Base-by-base conservation (phyloP, 2,329 filamentous ascomycete genomes). In the Scytalidium sp. region DNA sequence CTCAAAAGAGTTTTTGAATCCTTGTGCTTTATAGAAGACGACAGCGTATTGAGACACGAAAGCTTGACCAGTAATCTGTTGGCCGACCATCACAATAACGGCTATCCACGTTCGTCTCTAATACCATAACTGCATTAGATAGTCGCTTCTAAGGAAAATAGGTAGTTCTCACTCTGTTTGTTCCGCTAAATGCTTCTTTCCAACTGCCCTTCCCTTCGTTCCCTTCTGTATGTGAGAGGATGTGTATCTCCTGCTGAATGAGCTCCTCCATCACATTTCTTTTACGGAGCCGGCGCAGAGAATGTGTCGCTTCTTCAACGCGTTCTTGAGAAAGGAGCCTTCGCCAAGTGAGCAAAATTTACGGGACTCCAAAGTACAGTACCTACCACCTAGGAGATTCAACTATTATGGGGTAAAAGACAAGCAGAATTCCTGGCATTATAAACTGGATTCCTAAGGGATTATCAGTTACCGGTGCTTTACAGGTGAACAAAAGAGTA, bases 281-380 rank as follows among this genome's bases (percentile, higher is more conserved):
- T 53, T 47, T 52, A 47, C 39, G 41, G 44, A 23, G 42, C 52
- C 21, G 15, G 15, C 20, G n/a, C 19, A 87, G 71, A 3, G 78
- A 74, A 4, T 70, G 64, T n/a, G 75, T 65, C 1, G 79, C 80
- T 55, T 83, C 71, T 20, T 82, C 78, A 13, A 75, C 70, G n/a
- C 76, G 75, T 49, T 78, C 75, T 45, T 79, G 71, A 45, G 73
- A 71, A 51, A 78, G 76, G 19, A 81, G 65, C 50, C 50, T 29
- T 8, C 25, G 13, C 7, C 25, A 13, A 29, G 25, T 29, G 25
- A 29, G 25, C 25, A 13, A 29, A 29, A 29, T 29, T 13, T 29
- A 29, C 8, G 25, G 25, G 25, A 13, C 25, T 29, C 25, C 25
- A 29, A 29, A 7, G 7, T 7, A 29, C 25, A 13, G 25, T 13